phyloP scores from a whole-genome alignment of 345 rosid genomes.

The Raphanus sativus region DNA sequence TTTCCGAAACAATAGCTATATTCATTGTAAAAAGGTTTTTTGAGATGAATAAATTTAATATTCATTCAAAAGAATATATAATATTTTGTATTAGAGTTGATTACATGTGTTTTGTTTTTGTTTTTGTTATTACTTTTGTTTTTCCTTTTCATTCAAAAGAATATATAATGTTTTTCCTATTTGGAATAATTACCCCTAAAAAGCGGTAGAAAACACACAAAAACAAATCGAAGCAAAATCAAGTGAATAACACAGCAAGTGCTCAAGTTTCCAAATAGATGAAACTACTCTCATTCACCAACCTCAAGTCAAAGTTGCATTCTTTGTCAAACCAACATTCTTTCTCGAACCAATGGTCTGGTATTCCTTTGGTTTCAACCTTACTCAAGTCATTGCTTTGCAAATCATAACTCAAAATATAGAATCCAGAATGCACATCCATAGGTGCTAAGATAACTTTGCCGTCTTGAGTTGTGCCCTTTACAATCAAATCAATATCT shows the following conservation, averaged over 20 bases:
- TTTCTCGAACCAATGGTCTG: not conserved
- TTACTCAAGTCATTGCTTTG: constrained; percentile 1
- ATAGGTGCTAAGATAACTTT: constrained; percentile 7
- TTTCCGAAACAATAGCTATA: no score
- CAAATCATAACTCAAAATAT: constrained; percentile 10
- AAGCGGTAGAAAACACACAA: no score
- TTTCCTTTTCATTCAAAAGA: no score
- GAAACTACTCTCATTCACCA: not conserved
- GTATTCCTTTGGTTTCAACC: constrained; percentile 19
- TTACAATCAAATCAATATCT: not conserved
- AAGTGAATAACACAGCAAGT: not conserved
- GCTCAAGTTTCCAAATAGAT: constrained; percentile 9
- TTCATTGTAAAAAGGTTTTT: no score
- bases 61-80: no score
- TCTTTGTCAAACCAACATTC: not conserved
- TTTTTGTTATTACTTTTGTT: no score
- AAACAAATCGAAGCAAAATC: no score
- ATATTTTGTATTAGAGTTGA: no score
- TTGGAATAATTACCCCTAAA: no score
- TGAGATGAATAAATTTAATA: no score
- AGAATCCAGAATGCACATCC: not conserved
- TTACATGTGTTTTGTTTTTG: no score
- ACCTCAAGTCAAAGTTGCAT: not conserved
- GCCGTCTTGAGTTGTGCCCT: constrained; percentile 8
- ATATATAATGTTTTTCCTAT: no score